Evolutionary conservation across 352 stramenopile species (phyloP).

Genomic region (Globisporangium parvum): DNA sequence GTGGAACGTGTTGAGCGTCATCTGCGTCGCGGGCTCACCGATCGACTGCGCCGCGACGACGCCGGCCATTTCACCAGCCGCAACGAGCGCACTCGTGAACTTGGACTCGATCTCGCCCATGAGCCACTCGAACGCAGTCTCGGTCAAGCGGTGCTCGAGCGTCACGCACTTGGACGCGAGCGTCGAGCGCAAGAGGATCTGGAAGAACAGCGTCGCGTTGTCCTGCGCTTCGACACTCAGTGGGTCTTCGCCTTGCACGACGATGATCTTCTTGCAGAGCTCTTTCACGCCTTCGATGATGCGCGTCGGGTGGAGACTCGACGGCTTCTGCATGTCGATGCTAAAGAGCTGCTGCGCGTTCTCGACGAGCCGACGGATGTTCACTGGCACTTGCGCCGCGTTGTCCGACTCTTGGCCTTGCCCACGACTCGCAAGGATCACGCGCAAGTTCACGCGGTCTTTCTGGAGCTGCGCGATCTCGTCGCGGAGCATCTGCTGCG

Average conservation of each 20-base stretch:
- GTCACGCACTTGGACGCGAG: conserved; percentile 96
- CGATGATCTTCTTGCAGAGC: conserved; percentile 93
- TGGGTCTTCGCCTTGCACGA: conserved; percentile 93
- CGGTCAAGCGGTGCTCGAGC: conserved; percentile 93
- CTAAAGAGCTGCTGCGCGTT: conserved; percentile 94
- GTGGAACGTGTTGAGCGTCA: conserved; percentile 99
- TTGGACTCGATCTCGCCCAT: conserved; percentile 97
- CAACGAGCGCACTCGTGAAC: conserved; percentile 94
- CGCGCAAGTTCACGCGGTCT: conserved; percentile 91
- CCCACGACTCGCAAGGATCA: conserved; percentile 95
- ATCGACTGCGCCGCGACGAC: conserved; percentile 99
- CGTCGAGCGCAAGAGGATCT: conserved; percentile 95
- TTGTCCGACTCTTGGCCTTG: conserved; percentile 91
- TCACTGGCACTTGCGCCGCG: conserved; percentile 88
- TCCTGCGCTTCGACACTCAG: conserved; percentile 95
- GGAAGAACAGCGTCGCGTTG: conserved; percentile 98
- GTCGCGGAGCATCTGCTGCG: conserved; percentile 91
- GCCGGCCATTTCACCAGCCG: conserved; percentile 97
- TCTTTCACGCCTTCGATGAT: conserved; percentile 91
- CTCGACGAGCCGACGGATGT: conserved; percentile 93
- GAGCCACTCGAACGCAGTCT: conserved; percentile 94
- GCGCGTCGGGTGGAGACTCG: conserved; percentile 88
- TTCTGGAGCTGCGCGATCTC: conserved; percentile 93
- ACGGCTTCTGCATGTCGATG: conserved; percentile 91
- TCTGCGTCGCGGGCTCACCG: conserved; percentile 99